Conservation (phyloP, 2,329 filamentous ascomycete species). For the Pyrenochaeta sp. region DNA sequence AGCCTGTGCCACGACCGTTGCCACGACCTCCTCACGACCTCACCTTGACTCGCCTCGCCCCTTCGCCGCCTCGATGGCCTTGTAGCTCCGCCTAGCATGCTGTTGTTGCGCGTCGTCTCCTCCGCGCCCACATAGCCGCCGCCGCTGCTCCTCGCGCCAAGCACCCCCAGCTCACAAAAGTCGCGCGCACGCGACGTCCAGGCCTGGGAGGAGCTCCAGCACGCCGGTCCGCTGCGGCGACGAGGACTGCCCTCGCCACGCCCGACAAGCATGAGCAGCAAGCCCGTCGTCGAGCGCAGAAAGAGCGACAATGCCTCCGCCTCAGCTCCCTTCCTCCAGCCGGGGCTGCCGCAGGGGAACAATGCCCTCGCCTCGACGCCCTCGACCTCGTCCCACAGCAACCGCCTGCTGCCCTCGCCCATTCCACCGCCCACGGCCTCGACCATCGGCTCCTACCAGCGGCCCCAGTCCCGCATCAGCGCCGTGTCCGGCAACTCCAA, state of each 20-base stretch:
- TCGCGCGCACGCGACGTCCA: slow-evolving; percentile 22
- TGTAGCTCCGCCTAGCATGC: slow-evolving; percentile 27
- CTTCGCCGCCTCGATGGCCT: neutral
- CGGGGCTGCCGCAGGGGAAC: slow-evolving; percentile 20
- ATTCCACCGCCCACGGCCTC: slow-evolving; percentile 41
- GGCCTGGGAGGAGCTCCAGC: slow-evolving; percentile 14
- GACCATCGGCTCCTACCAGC: slow-evolving; percentile 34
- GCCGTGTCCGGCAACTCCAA: slow-evolving; percentile 33
- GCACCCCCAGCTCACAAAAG: slow-evolving; percentile 16
- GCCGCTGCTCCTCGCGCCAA: slow-evolving; percentile 27
- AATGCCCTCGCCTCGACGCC: slow-evolving; percentile 7
- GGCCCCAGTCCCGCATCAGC: slow-evolving; percentile 42
- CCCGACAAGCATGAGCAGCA: slow-evolving; percentile 37
- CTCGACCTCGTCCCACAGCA: slow-evolving; percentile 17
- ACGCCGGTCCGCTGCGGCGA: slow-evolving; percentile 24
- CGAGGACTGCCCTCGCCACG: slow-evolving; percentile 25
- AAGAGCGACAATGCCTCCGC: slow-evolving; percentile 28
- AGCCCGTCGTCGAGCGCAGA: slow-evolving; percentile 38
- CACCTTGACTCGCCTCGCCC: neutral
- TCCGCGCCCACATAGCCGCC: slow-evolving; percentile 37
- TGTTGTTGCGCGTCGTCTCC: slow-evolving; percentile 29
- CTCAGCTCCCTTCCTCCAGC: slow-evolving; percentile 24
- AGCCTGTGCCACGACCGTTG: neutral
- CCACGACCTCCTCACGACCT: slow-evolving; percentile 3
- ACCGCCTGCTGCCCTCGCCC: slow-evolving; percentile 42